Evolutionary conservation across 2,329 filamentous ascomycete genomes (phyloP), one percentile per base, ranked within the genome.

Genomic region (Pseudophaeomoniella oleicola): DNA sequence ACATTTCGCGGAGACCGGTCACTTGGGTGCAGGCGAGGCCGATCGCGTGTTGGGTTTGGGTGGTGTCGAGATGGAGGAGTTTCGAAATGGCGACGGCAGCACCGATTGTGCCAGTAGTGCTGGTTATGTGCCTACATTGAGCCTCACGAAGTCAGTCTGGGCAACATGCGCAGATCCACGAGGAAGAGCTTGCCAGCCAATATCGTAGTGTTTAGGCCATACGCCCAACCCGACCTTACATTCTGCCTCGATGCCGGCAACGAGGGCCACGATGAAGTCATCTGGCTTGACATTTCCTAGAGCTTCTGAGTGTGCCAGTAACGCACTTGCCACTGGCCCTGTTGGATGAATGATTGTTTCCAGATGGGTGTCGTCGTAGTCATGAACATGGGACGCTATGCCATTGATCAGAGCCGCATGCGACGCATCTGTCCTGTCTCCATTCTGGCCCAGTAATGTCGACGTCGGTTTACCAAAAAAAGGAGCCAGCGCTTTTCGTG

Each of bases 91-190:
- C 67, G 2, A 70, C 63, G 0, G 69, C 68, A 3, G 68, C 67
- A 9, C 68, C 67, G 11, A 72, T 62, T 0, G 62, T 63, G 3
- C 69, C 69, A 1, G 64, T 63, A 0, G 65, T 67, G 17, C 59
- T 63, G 2, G 67, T 71, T 39, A 71, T 71, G 46, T 72, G 67
- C n/a, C n/a, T n/a, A n/a, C n/a, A n/a, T n/a, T n/a, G n/a, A n/a
- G n/a, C n/a, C 46, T 45, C 49, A 19, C 16, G 13, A 31, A 35
- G 13, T 11, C n/a, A n/a, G n/a, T n/a, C n/a, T n/a, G n/a, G n/a
- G 17, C 14, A 13, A 30, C n/a, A 33, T 9, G 15, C 6, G 4
- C 15, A 30, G 6, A 12, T 14, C 10, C 16, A 32, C 19, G 16
- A 29, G 14, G 29, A 15, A 31, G 10, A 27, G 15, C 30, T 41